phyloP scores from a whole-genome alignment of 2,329 filamentous ascomycete genomes.

The Trichoderma brevicompactum region DNA sequence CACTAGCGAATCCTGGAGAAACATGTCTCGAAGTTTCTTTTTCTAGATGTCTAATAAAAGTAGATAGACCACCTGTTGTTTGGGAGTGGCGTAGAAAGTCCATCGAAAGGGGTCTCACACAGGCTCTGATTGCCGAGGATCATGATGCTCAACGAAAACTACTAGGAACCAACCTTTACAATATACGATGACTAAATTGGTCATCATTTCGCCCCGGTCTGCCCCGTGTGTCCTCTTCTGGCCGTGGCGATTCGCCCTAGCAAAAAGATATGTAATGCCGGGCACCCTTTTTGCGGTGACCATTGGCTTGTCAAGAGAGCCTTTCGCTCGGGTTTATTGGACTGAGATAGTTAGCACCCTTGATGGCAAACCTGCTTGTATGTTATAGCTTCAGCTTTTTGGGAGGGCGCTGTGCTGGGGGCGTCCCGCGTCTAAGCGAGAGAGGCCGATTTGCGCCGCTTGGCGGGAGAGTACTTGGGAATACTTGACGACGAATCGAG shows the following conservation, averaged over 20 bases:
- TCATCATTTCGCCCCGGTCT: constrained; percentile 5
- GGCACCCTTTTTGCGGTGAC: neutral
- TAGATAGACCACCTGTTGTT: neutral
- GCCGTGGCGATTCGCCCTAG: constrained; percentile 7
- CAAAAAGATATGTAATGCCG: neutral
- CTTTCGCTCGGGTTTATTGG: neutral
- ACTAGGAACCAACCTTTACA: neutral
- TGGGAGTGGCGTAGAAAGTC: neutral
- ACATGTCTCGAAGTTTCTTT: neutral
- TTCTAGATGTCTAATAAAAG: neutral
- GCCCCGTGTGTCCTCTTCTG: neutral
- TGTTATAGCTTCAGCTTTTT: neutral
- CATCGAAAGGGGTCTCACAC: neutral
- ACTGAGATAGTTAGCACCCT: neutral
- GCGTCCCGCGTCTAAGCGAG: constrained; percentile 25
- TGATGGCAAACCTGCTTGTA: neutral
- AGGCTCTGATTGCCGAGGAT: constrained; percentile 18
- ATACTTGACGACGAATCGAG: neutral
- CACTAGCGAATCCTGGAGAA: neutral
- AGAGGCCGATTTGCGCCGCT: constrained; percentile 20
- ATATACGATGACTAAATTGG: neutral
- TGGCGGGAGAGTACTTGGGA: neutral
- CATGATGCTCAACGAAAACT: constrained; percentile 16
- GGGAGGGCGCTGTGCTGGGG: neutral
- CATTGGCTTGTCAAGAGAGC: no score